phyloP scores from a whole-genome alignment of 768 basidiomycete genomes.

The Lentinula raphanica region DNA sequence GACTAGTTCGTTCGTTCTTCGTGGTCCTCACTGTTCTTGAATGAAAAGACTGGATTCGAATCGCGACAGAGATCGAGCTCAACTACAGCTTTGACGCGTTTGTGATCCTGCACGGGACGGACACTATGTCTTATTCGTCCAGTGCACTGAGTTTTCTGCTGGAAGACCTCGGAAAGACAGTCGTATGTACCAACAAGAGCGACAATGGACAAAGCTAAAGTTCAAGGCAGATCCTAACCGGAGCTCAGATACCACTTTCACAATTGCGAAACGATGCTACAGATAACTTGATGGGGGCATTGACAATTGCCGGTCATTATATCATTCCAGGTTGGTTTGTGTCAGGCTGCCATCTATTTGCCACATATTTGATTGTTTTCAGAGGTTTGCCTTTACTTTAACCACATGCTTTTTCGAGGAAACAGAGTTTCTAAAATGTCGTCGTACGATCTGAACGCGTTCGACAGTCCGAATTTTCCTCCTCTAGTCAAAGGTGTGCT shows the following conservation, averaged over 20 bases:
- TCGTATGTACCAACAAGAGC: constrained; percentile 38
- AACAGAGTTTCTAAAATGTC: constrained; percentile 81
- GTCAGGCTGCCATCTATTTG: neutral
- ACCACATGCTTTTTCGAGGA: constrained; percentile 81
- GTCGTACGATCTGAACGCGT: constrained; percentile 79
- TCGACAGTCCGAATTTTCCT: constrained; percentile 79
- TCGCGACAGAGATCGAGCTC: constrained; percentile 88
- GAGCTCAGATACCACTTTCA: constrained; percentile 89
- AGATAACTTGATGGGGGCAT: constrained; percentile 85
- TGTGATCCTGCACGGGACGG: constrained; percentile 85
- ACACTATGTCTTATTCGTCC: constrained; percentile 87
- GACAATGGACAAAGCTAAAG: neutral
- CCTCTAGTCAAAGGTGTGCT: constrained; percentile 72
- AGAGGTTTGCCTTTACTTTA: constrained; percentile 89
- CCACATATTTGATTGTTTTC: neutral
- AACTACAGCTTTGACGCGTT: constrained; percentile 94
- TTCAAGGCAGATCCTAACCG: constrained; percentile 70
- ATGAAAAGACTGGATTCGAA: constrained; percentile 78
- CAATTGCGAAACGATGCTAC: constrained; percentile 92
- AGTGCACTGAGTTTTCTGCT: constrained; percentile 88
- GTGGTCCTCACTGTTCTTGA: neutral
- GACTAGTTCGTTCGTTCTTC: neutral
- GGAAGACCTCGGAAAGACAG: constrained; percentile 89
- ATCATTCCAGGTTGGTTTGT: no score
- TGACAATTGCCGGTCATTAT: constrained; percentile 75